phyloP scores from a whole-genome alignment of 169 alveolate genomes.

The Besnoitia besnoiti region DNA sequence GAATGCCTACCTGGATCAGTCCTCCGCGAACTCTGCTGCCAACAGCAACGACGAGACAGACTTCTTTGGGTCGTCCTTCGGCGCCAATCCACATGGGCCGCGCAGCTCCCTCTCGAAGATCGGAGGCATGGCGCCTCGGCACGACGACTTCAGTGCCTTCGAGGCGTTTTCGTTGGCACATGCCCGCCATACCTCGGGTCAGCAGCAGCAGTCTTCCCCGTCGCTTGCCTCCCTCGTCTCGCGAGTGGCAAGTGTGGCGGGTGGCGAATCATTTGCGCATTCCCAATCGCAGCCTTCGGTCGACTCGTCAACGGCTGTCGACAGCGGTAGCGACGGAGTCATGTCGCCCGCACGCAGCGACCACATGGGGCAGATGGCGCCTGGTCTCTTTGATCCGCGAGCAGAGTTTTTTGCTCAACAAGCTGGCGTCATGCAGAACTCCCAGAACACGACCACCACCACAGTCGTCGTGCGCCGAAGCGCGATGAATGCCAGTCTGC shows the following conservation, averaged over 20 bases:
- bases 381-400: background rate
- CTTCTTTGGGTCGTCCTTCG: background rate
- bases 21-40: background rate
- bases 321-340: constrained; percentile 28
- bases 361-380: background rate
- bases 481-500: background rate
- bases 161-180: background rate
- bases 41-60: background rate
- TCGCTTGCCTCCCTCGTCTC: background rate
- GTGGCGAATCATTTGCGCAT: background rate
- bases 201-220: background rate
- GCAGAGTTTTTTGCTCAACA: constrained; percentile 23
- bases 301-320: constrained; percentile 13
- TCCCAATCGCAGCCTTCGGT: background rate
- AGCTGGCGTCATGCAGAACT: no score
- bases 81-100: background rate
- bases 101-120: constrained; percentile 20
- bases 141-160: constrained; percentile 9
- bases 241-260: background rate
- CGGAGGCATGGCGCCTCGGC: background rate
- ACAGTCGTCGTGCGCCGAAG: background rate
- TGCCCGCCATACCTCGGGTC: background rate
- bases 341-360: background rate
- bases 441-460: background rate
- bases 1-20: background rate